Evolutionary conservation across 1,284 basidiomycete genomes (phyloP).

Genomic region (Melampsora americana): DNA sequence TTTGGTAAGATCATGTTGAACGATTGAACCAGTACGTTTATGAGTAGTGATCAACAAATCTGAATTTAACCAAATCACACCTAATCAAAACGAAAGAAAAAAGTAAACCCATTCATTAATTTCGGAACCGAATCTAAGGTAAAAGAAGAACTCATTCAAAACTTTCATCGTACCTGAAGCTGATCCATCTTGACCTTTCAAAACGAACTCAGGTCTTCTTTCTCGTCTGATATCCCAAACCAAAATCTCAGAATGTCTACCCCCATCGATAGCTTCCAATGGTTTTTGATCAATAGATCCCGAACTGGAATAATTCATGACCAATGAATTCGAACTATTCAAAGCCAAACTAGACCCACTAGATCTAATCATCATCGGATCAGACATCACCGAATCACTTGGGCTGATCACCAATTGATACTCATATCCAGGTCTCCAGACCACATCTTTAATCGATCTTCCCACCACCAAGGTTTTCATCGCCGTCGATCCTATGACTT

Average conservation of each 20-base stretch:
- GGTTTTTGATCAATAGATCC: conserved; percentile 8
- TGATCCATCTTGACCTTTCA: conserved; percentile 34
- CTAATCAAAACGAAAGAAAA: conserved; percentile 2
- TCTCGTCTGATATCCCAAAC: conserved; percentile 37
- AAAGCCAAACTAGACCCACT: not conserved
- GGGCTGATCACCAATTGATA: conserved; percentile 28
- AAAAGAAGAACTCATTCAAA: too few species aligned
- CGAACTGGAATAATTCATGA: not conserved
- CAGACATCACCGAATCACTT: conserved; percentile 35
- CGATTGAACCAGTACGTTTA: conserved; percentile 28
- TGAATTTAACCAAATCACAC: conserved; percentile 25
- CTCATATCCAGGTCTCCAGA: conserved; percentile 30
- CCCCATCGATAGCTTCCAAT: conserved; percentile 13
- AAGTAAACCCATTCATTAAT: not conserved
- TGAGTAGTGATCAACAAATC: conserved; percentile 26
- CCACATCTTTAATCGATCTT: conserved; percentile 26
- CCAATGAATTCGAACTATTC: too few species aligned
- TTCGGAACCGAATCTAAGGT: not conserved
- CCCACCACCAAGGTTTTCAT: conserved; percentile 30
- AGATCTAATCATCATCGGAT: conserved; percentile 17
- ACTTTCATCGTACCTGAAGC: conserved; percentile 20
- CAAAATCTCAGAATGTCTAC: conserved; percentile 32
- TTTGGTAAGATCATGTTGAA: conserved; percentile 35
- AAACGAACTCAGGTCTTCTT: conserved; percentile 28
- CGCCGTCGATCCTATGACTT: conserved; percentile 6